A percentile compares a stretch with the other conserved stretches of the same genome.
These are phyloP conservation scores for Sclerospora graminicola DNA, from an alignment of 352 stramenopile genomes.

Conservation along the genomic window DNA sequence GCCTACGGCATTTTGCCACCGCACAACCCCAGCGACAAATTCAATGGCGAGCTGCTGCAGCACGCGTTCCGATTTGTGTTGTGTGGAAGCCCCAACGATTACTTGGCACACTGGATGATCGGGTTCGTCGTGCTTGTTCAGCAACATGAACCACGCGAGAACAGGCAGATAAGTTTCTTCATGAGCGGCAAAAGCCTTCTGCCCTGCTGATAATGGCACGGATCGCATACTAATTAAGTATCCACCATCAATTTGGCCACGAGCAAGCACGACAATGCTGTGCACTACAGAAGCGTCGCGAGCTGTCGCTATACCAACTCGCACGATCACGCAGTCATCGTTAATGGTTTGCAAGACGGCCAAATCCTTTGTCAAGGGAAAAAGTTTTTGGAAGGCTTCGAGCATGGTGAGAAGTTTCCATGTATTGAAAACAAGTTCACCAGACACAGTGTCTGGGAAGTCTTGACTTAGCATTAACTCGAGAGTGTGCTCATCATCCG, in stretches of 20 bases:
- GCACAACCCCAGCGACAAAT: slow-evolving; percentile 18
- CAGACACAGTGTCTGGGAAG: slow-evolving; percentile 19
- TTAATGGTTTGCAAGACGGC: slow-evolving; percentile 34
- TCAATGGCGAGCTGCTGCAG: slow-evolving; percentile 13
- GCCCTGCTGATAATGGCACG: slow-evolving; percentile 22
- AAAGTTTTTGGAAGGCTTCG: slow-evolving; percentile 21
- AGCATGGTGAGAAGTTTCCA: slow-evolving; percentile 28
- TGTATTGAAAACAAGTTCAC: slow-evolving; percentile 32
- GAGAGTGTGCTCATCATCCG: slow-evolving; percentile 8
- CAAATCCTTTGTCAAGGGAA: slow-evolving; percentile 29
- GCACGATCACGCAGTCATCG: slow-evolving; percentile 32
- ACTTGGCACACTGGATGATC: slow-evolving; percentile 25
- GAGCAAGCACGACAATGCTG: slow-evolving; percentile 30
- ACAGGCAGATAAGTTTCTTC: slow-evolving; percentile 23
- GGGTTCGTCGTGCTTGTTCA: slow-evolving; percentile 26
- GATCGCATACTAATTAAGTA: slow-evolving; percentile 34
- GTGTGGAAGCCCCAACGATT: slow-evolving; percentile 19
- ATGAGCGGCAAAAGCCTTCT: slow-evolving; percentile 21
- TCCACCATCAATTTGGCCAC: slow-evolving; percentile 33
- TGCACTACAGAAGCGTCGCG: slow-evolving; percentile 23
- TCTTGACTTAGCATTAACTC: slow-evolving; percentile 29
- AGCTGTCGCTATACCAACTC: slow-evolving; percentile 19
- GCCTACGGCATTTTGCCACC: slow-evolving; percentile 29
- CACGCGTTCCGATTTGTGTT: slow-evolving; percentile 18
- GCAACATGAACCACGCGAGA: slow-evolving; percentile 31